These are phyloP conservation scores for Quercus suber DNA, from an alignment of 306 rosid species.

Conservation along the genomic window DNA sequence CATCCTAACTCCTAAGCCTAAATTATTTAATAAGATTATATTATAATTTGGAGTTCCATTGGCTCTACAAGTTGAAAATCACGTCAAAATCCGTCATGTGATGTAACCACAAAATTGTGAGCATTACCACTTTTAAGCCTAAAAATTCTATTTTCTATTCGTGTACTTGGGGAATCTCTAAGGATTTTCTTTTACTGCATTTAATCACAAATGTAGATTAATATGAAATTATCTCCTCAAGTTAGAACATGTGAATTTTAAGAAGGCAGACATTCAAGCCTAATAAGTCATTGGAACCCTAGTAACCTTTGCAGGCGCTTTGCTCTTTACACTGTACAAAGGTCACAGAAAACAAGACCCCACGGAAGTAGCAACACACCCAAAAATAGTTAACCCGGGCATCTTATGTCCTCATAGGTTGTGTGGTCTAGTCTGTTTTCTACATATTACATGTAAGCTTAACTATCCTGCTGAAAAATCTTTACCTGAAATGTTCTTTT, in stretches of 20 bases:
- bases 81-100: too few species aligned
- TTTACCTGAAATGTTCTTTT: too few species aligned
- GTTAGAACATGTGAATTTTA: slow-evolving; percentile 29
- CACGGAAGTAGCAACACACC: slow-evolving; percentile 16
- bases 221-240: too few species aligned
- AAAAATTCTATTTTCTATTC: too few species aligned
- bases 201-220: too few species aligned
- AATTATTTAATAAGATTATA: too few species aligned
- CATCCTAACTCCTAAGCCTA: neutral
- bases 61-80: slow-evolving; percentile 6
- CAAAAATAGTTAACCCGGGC: slow-evolving; percentile 53
- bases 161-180: too few species aligned
- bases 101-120: too few species aligned
- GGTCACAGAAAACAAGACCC: slow-evolving; percentile 39
- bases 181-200: too few species aligned
- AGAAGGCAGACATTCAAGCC: slow-evolving; percentile 34
- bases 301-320: slow-evolving; percentile 53
- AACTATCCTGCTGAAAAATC: too few species aligned
- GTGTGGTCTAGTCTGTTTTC: slow-evolving; percentile 66
- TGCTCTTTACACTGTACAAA: slow-evolving; percentile 74
- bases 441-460: slow-evolving; percentile 52
- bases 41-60: neutral
- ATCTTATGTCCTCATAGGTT: slow-evolving; percentile 55
- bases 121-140: too few species aligned
- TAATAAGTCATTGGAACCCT: slow-evolving; percentile 6